phyloP scores from a whole-genome alignment of 768 basidiomycete genomes.

The Russula compacta region DNA sequence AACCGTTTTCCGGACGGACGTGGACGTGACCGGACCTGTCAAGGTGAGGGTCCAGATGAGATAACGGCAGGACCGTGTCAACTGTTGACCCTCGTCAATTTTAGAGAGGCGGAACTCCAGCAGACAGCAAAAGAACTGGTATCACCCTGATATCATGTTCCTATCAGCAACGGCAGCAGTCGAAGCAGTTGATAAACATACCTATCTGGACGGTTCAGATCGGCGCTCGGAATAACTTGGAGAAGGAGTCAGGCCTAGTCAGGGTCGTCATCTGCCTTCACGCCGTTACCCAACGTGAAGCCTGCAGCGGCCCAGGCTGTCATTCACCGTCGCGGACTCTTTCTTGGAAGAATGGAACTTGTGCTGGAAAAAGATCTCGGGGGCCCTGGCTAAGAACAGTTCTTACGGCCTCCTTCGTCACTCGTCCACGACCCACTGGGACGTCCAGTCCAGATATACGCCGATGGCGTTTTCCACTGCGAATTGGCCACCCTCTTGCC shows the following conservation, averaged over 20 bases:
- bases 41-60: not conserved
- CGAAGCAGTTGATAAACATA: not conserved
- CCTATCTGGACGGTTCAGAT: not conserved
- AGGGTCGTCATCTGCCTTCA: not conserved
- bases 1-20: not conserved
- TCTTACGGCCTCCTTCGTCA: not conserved
- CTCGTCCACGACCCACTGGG: not conserved
- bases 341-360: not conserved
- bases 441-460: conserved; percentile 25
- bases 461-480: conserved; percentile 44
- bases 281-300: not conserved
- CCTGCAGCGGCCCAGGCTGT: not conserved
- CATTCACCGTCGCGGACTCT: not conserved
- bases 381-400: not conserved
- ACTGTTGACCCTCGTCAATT: not conserved
- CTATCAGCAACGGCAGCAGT: not conserved
- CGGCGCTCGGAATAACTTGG: not conserved
- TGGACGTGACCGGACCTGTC: not conserved
- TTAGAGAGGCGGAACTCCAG: not conserved
- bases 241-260: not conserved
- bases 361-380: not conserved
- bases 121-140: not conserved
- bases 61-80: not conserved
- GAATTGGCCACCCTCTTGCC: conserved; percentile 32
- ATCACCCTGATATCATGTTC: not conserved